These are phyloP conservation scores for Rasamsonia emersonii DNA, from an alignment of 2,329 filamentous ascomycete genomes.

Conservation along the genomic window DNA sequence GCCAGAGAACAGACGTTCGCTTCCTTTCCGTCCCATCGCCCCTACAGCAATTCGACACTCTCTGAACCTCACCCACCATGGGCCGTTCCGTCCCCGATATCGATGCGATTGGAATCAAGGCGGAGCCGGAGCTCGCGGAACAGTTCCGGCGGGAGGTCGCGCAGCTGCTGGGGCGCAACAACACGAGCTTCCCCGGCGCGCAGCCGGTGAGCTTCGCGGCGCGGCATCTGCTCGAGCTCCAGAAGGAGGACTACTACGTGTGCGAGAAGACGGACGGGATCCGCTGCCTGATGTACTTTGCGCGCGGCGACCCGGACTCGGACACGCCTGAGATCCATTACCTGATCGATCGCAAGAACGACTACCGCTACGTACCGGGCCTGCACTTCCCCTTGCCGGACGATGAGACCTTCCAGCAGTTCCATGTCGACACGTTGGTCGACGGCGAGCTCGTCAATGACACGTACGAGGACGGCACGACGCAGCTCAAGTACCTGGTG, in stretches of 20 bases:
- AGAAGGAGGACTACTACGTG: slow-evolving; percentile 82
- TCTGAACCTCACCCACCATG: slow-evolving; percentile 17
- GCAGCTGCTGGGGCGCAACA: slow-evolving; percentile 60
- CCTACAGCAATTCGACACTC: too few species aligned
- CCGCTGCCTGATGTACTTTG: slow-evolving; percentile 87
- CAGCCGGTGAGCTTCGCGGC: slow-evolving; percentile 89
- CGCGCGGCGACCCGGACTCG: slow-evolving; percentile 45
- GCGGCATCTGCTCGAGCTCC: slow-evolving; percentile 73
- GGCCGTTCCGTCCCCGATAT: slow-evolving; percentile 33
- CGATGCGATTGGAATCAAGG: slow-evolving; percentile 50
- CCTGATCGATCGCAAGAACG: slow-evolving; percentile 94
- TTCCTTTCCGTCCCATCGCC: too few species aligned
- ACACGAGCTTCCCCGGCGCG: slow-evolving; percentile 70
- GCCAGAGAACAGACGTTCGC: too few species aligned
- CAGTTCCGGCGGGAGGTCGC: slow-evolving; percentile 66
- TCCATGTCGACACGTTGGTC: slow-evolving; percentile 72
- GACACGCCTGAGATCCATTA: slow-evolving; percentile 66
- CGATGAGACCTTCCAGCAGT: slow-evolving; percentile 51
- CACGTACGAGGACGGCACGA: slow-evolving; percentile 55
- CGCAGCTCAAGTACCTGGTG: slow-evolving; percentile 73
- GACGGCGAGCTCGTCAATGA: slow-evolving; percentile 94
- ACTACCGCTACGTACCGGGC: slow-evolving; percentile 77
- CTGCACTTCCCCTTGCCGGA: slow-evolving; percentile 73
- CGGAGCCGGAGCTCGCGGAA: slow-evolving; percentile 51
- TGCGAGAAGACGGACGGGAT: slow-evolving; percentile 98